Percentiles rank a stretch among this genome's conserved stretches.
These are phyloP conservation scores for Phaffomyces opuntiae DNA, from an alignment of 805 yeast species.

Conservation along the genomic window DNA sequence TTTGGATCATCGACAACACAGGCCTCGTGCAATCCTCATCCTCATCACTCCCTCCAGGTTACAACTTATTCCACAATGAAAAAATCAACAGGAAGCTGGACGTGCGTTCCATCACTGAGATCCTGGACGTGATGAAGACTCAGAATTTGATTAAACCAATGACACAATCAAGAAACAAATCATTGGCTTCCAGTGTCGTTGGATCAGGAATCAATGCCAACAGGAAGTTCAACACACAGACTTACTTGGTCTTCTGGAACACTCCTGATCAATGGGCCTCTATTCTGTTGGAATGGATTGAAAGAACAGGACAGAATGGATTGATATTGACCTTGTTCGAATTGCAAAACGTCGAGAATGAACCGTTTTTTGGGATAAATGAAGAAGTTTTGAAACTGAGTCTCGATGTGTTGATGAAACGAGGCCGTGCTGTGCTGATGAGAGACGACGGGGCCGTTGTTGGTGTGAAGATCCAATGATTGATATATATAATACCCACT, in stretches of 20 bases:
- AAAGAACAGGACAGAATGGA: slow-evolving; percentile 69
- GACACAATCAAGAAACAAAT: neutral
- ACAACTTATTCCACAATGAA: slow-evolving; percentile 41
- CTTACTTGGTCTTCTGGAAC: slow-evolving; percentile 52
- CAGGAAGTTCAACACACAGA: slow-evolving; percentile 30
- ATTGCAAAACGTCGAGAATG: slow-evolving; percentile 57
- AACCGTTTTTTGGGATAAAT: slow-evolving; percentile 61
- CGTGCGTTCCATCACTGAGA: slow-evolving; percentile 45
- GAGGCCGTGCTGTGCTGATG: slow-evolving; percentile 68
- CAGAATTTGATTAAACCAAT: slow-evolving; percentile 35
- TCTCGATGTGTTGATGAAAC: slow-evolving; percentile 50
- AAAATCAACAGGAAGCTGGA: slow-evolving; percentile 46
- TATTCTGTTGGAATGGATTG: slow-evolving; percentile 60
- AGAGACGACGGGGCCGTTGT: slow-evolving; percentile 57
- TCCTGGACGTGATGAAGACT: slow-evolving; percentile 50
- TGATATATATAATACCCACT: neutral
- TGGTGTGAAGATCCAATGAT: slow-evolving; percentile 66
- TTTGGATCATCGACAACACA: slow-evolving; percentile 44
- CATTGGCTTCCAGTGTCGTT: neutral
- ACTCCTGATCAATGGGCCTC: slow-evolving; percentile 64
- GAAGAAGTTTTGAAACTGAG: slow-evolving; percentile 45
- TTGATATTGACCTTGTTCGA: slow-evolving; percentile 80
- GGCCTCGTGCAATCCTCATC: slow-evolving; percentile 20
- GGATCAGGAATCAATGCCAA: slow-evolving; percentile 13
- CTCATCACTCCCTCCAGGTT: neutral